Evolutionary conservation across 805 yeast species (phyloP).

Genomic region (Kodamaea restingae): DNA sequence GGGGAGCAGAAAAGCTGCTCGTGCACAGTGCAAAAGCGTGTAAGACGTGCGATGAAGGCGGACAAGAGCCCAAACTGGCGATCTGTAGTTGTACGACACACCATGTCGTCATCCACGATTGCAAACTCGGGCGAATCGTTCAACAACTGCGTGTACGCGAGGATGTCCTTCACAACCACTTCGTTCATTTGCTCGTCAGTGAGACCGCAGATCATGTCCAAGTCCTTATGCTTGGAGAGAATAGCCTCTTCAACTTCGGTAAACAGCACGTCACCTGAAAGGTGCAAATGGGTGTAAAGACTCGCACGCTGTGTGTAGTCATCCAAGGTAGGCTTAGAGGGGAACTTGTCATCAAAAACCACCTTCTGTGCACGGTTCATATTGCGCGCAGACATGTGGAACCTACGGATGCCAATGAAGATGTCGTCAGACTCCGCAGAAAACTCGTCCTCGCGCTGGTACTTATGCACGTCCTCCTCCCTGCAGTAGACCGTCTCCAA

Average conservation of each 20-base stretch:
- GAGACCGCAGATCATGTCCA: constrained; percentile 2
- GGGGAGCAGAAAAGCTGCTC: constrained; percentile 1
- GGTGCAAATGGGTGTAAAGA: constrained; percentile 26
- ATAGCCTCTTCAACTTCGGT: constrained; percentile 21
- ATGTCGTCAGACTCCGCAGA: constrained; percentile 19
- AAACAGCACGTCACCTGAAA: constrained; percentile 22
- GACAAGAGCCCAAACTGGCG: constrained; percentile 22
- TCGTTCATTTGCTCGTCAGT: not conserved
- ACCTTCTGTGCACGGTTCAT: constrained; percentile 3
- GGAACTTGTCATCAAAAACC: constrained; percentile 15
- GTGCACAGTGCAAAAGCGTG: constrained; percentile 14
- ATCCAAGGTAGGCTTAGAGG: constrained; percentile 5
- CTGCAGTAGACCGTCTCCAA: constrained; percentile 67
- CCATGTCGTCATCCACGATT: not conserved
- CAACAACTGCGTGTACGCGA: constrained; percentile 29
- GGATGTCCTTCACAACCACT: constrained; percentile 26
- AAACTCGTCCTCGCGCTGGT: constrained; percentile 16
- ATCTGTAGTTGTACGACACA: constrained; percentile 16
- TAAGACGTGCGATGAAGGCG: constrained; percentile 23
- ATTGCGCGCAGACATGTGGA: constrained; percentile 33
- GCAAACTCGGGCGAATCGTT: constrained; percentile 26
- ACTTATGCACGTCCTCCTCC: constrained; percentile 32
- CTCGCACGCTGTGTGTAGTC: constrained; percentile 15
- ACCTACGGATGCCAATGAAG: constrained; percentile 21
- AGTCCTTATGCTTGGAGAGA: constrained; percentile 24